These are phyloP conservation scores for Wickerhamomyces chaumierensis DNA, from an alignment of 805 yeast genomes.

Conservation along the genomic window DNA sequence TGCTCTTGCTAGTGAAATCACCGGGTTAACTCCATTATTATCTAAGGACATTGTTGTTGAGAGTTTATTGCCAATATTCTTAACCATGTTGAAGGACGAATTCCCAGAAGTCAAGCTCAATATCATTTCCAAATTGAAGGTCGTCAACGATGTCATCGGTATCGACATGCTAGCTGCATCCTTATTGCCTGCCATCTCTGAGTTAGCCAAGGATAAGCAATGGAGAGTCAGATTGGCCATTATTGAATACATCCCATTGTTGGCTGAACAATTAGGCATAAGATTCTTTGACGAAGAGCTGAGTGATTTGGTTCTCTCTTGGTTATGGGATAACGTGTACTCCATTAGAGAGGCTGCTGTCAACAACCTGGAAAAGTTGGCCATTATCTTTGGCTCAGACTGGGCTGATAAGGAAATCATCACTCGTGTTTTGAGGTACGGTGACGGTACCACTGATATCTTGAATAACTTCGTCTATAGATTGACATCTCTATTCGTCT, in stretches of 20 bases:
- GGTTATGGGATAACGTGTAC: constrained; percentile 97
- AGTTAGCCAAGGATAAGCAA: constrained; percentile 88
- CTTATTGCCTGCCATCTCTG: constrained; percentile 89
- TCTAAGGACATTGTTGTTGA: constrained; percentile 80
- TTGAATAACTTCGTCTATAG: constrained; percentile 75
- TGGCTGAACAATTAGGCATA: constrained; percentile 90
- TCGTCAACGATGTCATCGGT: constrained; percentile 91
- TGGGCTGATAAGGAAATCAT: constrained; percentile 89
- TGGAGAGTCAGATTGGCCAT: constrained; percentile 98
- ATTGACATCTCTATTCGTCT: constrained; percentile 80
- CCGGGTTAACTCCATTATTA: constrained; percentile 76
- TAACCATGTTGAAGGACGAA: constrained; percentile 92
- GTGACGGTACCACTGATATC: constrained; percentile 17
- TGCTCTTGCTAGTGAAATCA: constrained; percentile 79
- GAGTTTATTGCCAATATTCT: constrained; percentile 72
- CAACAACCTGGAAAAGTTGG: constrained; percentile 62
- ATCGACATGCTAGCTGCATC: constrained; percentile 79
- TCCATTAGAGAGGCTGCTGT: constrained; percentile 97
- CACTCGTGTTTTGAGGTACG: constrained; percentile 50
- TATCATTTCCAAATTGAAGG: constrained; percentile 83
- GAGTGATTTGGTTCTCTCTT: constrained; percentile 84
- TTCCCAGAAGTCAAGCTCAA: constrained; percentile 93
- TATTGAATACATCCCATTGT: constrained; percentile 88
- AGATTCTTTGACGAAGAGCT: constrained; percentile 87
- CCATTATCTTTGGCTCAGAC: constrained; percentile 80